Base-by-base conservation (phyloP, 2,329 filamentous ascomycete species). In the Neonectria faginata region DNA sequence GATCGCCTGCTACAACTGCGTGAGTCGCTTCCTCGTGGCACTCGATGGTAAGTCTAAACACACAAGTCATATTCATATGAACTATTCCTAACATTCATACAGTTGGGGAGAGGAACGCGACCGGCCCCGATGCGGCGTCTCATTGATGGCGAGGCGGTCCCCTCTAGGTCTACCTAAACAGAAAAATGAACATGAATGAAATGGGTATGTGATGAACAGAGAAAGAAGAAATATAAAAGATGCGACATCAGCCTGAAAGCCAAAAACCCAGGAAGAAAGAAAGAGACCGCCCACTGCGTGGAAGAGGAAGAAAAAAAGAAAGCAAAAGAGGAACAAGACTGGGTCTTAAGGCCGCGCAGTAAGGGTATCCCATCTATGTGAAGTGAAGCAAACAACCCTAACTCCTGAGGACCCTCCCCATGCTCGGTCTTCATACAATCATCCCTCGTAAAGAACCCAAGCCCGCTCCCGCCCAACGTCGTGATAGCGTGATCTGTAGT, bases 11-110 rank as follows among this genome's bases (percentile, higher is more conserved):
- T 97, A 97, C 77, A 97, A 97, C 76, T 94, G 92, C 75, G 92
- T 97, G 16, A 94, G 91, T 77, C 86, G 93, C 31, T 94, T 97
- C 71, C 78, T 97, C 70, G 92, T 97, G 20, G 93, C 93, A 14
- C 78, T 97, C 60, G 90, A 97, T 80, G 92, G 88, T 89, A 79
- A 78, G 86, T 52, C 45, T 64, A 59, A 41, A 22, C n/a, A 63
- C 57, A 48, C 22, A 44, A 58, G 47, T 62, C 31, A 48, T 65
- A 41, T 66, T 61, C 48, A 52, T 22, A 52, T 57, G 58, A 65
- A 33, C 58, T 54, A 52, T 55, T 57, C 31, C 76, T 81, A 70
- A 81, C 65, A 45, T 55, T 57, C 22, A 20, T 53, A 27, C 58
- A 89, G 86, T 89, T 47, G 86, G 86, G 14, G 86, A 89, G 78